phyloP scores from a whole-genome alignment of 2,329 filamentous ascomycete species.

The Allantophomopsis lycopodina region DNA sequence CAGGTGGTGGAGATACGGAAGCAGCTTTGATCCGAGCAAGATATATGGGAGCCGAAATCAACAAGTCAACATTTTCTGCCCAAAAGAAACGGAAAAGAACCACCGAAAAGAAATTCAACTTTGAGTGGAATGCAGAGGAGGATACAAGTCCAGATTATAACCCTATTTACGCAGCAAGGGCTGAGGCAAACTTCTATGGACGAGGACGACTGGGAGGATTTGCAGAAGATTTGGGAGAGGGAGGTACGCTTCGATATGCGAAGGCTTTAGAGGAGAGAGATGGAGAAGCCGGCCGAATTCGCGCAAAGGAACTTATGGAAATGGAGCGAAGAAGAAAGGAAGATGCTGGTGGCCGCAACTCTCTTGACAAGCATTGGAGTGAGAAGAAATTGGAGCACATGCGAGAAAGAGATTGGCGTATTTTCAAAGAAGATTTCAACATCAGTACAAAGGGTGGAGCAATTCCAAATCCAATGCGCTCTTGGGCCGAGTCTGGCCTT shows the following conservation, averaged over 20 bases:
- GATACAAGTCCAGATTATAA: conserved; percentile 82
- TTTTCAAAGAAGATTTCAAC: conserved; percentile 98
- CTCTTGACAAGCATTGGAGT: conserved; percentile 87
- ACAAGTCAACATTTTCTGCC: conserved; percentile 78
- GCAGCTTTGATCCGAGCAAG: conserved; percentile 61
- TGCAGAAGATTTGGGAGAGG: conserved; percentile 40
- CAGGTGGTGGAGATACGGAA: conserved; percentile 47
- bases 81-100: conserved; percentile 92
- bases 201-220: conserved; percentile 55
- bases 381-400: conserved; percentile 88
- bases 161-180: conserved; percentile 58
- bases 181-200: conserved; percentile 56
- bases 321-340: conserved; percentile 71
- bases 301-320: conserved; percentile 70
- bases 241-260: conserved; percentile 42
- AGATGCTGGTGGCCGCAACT: conserved; percentile 54
- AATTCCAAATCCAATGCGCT: conserved; percentile 93
- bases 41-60: conserved; percentile 86
- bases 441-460: conserved; percentile 86
- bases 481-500: conserved; percentile 74
- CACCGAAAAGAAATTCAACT: conserved; percentile 96
- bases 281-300: conserved; percentile 57
- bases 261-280: conserved; percentile 64
- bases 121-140: conserved; percentile 92
- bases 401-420: conserved; percentile 96